Percentiles rank a stretch among this genome's conserved stretches.
These are phyloP conservation scores for Capronia epimyces DNA, from an alignment of 2,329 filamentous ascomycete genomes.

Conservation along the genomic window DNA sequence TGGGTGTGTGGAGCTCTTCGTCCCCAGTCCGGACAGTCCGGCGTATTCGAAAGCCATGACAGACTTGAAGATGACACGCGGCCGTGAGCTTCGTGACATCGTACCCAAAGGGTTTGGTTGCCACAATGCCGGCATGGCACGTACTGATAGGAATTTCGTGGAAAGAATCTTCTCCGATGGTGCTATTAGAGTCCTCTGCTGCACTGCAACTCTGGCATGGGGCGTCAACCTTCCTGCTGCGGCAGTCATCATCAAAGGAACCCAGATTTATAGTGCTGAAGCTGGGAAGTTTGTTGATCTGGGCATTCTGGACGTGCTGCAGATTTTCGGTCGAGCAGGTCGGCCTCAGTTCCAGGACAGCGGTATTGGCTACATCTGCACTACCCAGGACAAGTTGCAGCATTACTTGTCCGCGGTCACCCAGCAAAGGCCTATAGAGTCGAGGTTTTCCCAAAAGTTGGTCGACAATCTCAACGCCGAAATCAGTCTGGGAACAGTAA, in stretches of 20 bases:
- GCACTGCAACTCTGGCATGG: slow-evolving; percentile 96
- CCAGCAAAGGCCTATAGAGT: slow-evolving; percentile 94
- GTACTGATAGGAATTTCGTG: slow-evolving; percentile 91
- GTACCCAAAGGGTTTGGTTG: slow-evolving; percentile 87
- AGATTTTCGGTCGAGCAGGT: slow-evolving; percentile 97
- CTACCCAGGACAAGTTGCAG: slow-evolving; percentile 83
- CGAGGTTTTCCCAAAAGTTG: slow-evolving; percentile 85
- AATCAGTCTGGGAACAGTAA: slow-evolving; percentile 88
- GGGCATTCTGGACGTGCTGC: slow-evolving; percentile 90
- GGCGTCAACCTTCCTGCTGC: slow-evolving; percentile 97
- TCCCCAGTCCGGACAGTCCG: slow-evolving; percentile 66
- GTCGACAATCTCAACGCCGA: slow-evolving; percentile 97
- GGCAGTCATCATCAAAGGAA: slow-evolving; percentile 96
- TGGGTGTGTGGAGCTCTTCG: slow-evolving; percentile 72
- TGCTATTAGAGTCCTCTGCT: slow-evolving; percentile 94
- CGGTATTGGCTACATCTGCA: slow-evolving; percentile 97
- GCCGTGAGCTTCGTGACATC: slow-evolving; percentile 80
- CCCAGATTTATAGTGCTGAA: slow-evolving; percentile 91
- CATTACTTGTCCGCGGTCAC: slow-evolving; percentile 93
- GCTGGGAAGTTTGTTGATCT: slow-evolving; percentile 96
- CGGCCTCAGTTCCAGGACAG: slow-evolving; percentile 96
- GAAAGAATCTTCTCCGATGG: slow-evolving; percentile 86
- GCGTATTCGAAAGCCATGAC: slow-evolving; percentile 69
- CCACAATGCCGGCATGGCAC: slow-evolving; percentile 94
- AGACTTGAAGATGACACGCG: slow-evolving; percentile 80